phyloP scores from a whole-genome alignment of 75 land plant species.

The Sequoiadendron giganteum region DNA sequence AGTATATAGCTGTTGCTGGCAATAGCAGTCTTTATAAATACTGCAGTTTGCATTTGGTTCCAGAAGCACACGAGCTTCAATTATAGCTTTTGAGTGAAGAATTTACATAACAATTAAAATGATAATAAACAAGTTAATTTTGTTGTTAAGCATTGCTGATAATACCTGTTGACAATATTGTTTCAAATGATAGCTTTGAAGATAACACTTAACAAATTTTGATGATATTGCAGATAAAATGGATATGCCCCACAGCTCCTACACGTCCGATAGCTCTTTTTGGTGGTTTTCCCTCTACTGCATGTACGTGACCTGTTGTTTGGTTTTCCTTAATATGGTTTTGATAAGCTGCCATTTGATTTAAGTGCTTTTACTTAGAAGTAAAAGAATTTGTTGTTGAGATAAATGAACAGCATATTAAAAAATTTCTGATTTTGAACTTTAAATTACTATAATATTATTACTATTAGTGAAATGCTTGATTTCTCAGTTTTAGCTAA shows the following conservation, averaged over 20 bases:
- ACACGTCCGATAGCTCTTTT: constrained; percentile 65
- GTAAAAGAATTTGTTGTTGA: neutral
- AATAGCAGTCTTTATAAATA: neutral
- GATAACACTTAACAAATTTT: neutral
- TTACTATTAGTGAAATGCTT: constrained; percentile 2
- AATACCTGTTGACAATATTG: neutral
- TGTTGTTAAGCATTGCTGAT: neutral
- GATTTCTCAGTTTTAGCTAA: neutral
- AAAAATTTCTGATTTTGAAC: neutral
- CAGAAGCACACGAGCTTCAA: neutral
- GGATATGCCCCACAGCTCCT: constrained; percentile 98
- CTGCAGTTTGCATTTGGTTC: neutral
- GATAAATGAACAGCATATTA: neutral
- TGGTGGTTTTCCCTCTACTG: constrained; percentile 82
- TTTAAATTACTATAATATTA: neutral
- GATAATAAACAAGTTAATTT: neutral
- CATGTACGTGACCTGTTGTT: constrained; percentile 56
- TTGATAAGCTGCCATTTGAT: constrained; percentile 1
- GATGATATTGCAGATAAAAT: constrained; percentile 71
- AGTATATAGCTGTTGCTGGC: constrained; percentile 7
- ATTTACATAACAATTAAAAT: neutral
- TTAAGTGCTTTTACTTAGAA: neutral
- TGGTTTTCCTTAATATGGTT: constrained; percentile 10
- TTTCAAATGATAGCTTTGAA: neutral
- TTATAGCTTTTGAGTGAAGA: neutral